phyloP scores from a whole-genome alignment of 2,329 filamentous ascomycete species.

The Diaporthe velutina region DNA sequence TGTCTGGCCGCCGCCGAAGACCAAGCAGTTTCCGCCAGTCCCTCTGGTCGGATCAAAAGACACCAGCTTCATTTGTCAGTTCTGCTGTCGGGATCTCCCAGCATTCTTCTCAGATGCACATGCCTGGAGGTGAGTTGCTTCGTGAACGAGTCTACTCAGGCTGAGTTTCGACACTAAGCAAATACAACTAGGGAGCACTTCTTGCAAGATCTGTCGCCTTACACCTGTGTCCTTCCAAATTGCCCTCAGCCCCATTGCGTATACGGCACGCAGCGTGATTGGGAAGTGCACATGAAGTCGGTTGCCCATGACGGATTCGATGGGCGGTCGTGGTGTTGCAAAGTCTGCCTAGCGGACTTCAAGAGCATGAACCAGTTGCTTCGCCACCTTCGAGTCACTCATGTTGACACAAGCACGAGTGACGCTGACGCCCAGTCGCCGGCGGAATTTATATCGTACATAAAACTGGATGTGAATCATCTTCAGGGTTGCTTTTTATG shows the following conservation, averaged over 20 bases:
- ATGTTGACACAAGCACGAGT: background rate
- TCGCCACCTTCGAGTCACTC: background rate
- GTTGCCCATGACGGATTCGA: background rate
- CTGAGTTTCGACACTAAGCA: background rate
- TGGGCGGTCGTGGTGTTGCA: background rate
- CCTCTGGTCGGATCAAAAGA: background rate
- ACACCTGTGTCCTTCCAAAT: background rate
- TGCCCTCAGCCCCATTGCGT: background rate
- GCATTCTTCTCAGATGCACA: background rate
- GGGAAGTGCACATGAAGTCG: background rate
- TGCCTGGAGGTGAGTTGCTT: background rate
- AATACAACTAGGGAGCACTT: background rate
- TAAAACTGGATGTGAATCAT: background rate
- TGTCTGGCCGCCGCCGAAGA: background rate
- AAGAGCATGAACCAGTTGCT: background rate
- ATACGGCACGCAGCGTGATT: background rate
- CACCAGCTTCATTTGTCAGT: background rate
- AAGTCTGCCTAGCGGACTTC: background rate
- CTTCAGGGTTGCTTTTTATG: background rate
- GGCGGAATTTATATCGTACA: background rate
- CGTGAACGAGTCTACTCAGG: background rate
- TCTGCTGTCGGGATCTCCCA: background rate
- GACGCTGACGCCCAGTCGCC: background rate
- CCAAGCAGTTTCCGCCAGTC: background rate
- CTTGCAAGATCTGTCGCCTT: background rate